These are phyloP conservation scores for Aspergillus brasiliensis DNA, from an alignment of 2,329 filamentous ascomycete genomes.

Conservation along the genomic window DNA sequence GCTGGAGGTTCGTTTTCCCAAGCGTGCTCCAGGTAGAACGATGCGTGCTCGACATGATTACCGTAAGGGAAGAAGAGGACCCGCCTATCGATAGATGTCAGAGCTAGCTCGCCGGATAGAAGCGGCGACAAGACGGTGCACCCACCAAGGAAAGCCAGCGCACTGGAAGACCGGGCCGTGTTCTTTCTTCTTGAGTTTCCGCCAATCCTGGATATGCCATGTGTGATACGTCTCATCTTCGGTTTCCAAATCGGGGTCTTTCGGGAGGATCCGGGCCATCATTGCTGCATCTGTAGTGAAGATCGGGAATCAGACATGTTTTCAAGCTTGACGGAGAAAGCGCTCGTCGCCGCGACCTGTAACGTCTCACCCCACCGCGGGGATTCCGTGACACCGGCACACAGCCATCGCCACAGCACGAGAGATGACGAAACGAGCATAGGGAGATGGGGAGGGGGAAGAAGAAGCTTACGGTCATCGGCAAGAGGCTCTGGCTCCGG, in stretches of 20 bases:
- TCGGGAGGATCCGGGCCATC: constrained; percentile 74
- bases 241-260: constrained; percentile 76
- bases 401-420: neutral
- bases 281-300: constrained; percentile 72
- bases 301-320: constrained; percentile 17
- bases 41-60: constrained; percentile 90
- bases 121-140: constrained; percentile 20
- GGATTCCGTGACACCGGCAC: constrained; percentile 7
- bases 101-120: neutral
- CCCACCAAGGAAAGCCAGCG: constrained; percentile 82
- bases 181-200: constrained; percentile 72
- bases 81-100: constrained; percentile 62
- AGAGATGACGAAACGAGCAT: neutral
- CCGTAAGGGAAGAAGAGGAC: constrained; percentile 94
- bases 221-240: constrained; percentile 75
- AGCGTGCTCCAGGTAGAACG: constrained; percentile 94
- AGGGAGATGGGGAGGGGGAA: neutral
- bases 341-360: neutral
- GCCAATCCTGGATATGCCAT: constrained; percentile 88
- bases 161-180: constrained; percentile 88
- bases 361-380: constrained; percentile 13
- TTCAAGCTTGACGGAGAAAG: neutral
- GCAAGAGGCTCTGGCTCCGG: constrained; percentile 58
- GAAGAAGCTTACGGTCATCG: constrained; percentile 55
- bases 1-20: constrained; percentile 78